phyloP scores from a whole-genome alignment of 495 filamentous ascomycete genomes.

The Annulohypoxylon moriforme region DNA sequence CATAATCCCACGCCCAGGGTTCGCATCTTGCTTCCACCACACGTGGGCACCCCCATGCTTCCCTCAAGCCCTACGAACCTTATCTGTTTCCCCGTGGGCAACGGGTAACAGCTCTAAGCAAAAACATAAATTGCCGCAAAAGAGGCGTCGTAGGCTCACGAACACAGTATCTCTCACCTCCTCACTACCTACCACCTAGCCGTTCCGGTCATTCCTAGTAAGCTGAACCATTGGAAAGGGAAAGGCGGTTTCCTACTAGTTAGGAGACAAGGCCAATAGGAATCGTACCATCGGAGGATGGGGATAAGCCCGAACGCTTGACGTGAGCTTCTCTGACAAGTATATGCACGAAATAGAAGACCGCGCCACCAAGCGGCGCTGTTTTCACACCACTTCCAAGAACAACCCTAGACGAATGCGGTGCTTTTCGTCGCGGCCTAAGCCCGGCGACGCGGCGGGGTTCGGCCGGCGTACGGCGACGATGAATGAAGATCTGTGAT shows the following conservation, averaged over 20 bases:
- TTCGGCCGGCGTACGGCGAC: slow-evolving; percentile 1
- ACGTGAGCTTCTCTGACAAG: slow-evolving; percentile 8
- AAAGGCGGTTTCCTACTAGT: neutral
- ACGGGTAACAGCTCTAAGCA: neutral
- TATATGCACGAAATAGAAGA: neutral
- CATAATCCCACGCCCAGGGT: slow-evolving; percentile 30
- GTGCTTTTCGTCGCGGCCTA: neutral
- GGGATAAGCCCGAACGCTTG: neutral
- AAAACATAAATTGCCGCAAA: slow-evolving; percentile 42
- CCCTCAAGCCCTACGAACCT: slow-evolving; percentile 17
- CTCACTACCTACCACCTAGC: neutral
- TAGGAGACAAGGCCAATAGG: slow-evolving; percentile 13
- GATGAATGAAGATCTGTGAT: neutral
- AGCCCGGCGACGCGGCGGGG: neutral
- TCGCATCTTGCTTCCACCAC: slow-evolving; percentile 31
- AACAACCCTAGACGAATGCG: slow-evolving; percentile 4
- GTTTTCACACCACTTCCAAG: neutral
- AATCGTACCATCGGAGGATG: neutral
- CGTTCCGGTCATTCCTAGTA: neutral
- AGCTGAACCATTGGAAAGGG: slow-evolving; percentile 2
- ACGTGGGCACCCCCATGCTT: slow-evolving; percentile 31
- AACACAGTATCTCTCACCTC: neutral
- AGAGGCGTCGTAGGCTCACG: slow-evolving; percentile 3
- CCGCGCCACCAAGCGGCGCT: neutral
- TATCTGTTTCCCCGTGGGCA: slow-evolving; percentile 14